Evolutionary conservation across 208 protist species (phyloP).

Genomic region (Lotmaria passim): DNA sequence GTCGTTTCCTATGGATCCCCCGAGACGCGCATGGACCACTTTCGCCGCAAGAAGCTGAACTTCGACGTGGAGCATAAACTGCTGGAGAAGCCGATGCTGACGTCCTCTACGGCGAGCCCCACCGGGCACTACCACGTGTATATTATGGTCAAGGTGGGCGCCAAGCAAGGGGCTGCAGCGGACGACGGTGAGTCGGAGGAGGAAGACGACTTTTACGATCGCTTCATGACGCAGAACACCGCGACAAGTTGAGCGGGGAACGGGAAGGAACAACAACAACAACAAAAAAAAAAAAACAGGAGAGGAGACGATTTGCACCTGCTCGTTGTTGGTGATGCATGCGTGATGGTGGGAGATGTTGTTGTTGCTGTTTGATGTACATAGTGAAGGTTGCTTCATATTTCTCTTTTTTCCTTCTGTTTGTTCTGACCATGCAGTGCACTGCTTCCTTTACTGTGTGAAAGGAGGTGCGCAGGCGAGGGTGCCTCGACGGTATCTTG

Average conservation of each 20-base stretch:
- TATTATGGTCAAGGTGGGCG: slow-evolving; percentile 85
- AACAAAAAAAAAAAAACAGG: background rate
- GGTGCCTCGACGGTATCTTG: too few relatives aligned
- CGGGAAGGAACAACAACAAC: background rate
- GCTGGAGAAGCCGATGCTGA: slow-evolving; percentile 91
- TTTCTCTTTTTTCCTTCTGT: background rate
- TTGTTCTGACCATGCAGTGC: background rate
- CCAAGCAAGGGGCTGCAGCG: slow-evolving; percentile 47
- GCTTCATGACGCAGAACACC: slow-evolving; percentile 88
- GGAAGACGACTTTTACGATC: slow-evolving; percentile 94
- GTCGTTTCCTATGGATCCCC: slow-evolving; percentile 89
- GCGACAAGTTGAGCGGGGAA: slow-evolving; percentile 30
- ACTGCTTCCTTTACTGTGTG: too few relatives aligned
- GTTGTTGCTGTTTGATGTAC: background rate
- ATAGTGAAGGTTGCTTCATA: background rate
- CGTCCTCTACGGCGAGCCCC: slow-evolving; percentile 67
- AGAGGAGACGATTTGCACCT: background rate
- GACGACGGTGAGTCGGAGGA: slow-evolving; percentile 54
- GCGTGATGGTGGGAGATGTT: background rate
- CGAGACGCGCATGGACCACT: slow-evolving; percentile 92
- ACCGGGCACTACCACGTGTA: slow-evolving; percentile 92
- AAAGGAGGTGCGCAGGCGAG: too few relatives aligned
- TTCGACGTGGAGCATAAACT: slow-evolving; percentile 89
- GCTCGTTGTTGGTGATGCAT: background rate
- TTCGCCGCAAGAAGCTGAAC: slow-evolving; percentile 80